Percentiles rank a stretch among this genome's conserved stretches.
phyloP scores from a whole-genome alignment of 306 rosid genomes.

The Lagenaria siceraria region DNA sequence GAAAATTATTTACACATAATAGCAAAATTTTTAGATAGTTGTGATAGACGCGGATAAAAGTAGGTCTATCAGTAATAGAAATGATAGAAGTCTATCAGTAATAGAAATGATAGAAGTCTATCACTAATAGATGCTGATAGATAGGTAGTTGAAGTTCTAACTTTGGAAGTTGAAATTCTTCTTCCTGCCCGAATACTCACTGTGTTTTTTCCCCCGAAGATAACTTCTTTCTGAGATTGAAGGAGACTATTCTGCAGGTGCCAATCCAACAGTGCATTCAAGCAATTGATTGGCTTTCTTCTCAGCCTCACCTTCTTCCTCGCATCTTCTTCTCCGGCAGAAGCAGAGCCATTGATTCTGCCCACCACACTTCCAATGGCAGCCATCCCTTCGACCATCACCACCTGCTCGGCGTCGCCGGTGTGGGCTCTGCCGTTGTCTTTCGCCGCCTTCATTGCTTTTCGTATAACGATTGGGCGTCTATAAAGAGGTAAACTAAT shows the following conservation, averaged over 20 bases:
- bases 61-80: too few species aligned
- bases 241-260: slow-evolving; percentile 29
- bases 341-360: slow-evolving; percentile 5
- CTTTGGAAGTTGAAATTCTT: not conserved
- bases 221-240: not conserved
- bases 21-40: too few species aligned
- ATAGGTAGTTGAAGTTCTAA: too few species aligned
- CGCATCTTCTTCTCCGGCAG: slow-evolving; percentile 68
- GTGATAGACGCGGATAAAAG: too few species aligned
- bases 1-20: too few species aligned
- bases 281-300: slow-evolving; percentile 76
- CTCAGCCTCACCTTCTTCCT: slow-evolving; percentile 55
- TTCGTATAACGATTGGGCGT: slow-evolving; percentile 59
- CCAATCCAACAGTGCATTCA: slow-evolving; percentile 68
- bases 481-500: slow-evolving; percentile 49
- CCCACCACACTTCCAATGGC: not conserved
- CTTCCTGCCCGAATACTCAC: too few species aligned
- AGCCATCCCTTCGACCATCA: not conserved
- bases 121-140: too few species aligned
- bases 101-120: too few species aligned
- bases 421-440: slow-evolving; percentile 75
- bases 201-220: not conserved
- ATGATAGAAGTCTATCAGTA: too few species aligned
- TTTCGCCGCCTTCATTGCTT: slow-evolving; percentile 49
- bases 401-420: slow-evolving; percentile 57